A percentile compares a stretch with the other conserved stretches of the same genome.
Evolutionary conservation across 306 rosid species (phyloP).

Genomic region (Inga oerstediana): DNA sequence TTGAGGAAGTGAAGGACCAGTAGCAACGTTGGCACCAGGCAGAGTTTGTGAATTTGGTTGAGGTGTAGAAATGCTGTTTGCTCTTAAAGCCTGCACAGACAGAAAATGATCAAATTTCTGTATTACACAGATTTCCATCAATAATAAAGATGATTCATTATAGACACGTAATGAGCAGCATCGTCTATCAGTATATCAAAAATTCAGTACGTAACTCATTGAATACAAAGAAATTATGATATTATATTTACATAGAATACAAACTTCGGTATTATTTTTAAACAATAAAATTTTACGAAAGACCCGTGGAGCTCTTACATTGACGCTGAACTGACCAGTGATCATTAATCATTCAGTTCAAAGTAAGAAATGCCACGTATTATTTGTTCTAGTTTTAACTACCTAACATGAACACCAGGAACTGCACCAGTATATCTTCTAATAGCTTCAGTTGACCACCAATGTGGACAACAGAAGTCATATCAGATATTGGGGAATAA

Average conservation of each 20-base stretch:
- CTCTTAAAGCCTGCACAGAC: slow-evolving; percentile 70
- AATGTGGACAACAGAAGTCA: neutral
- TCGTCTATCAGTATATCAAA: neutral
- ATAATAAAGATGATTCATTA: neutral
- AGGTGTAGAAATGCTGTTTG: slow-evolving; percentile 64
- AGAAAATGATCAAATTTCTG: slow-evolving; percentile 26
- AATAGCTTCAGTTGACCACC: neutral
- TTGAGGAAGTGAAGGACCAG: slow-evolving; percentile 94
- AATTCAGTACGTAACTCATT: neutral
- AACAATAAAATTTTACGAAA: neutral
- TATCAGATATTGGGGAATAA: neutral
- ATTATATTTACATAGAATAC: neutral
- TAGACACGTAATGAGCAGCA: neutral
- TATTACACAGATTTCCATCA: slow-evolving; percentile 13
- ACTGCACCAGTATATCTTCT: neutral
- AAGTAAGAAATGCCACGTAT: neutral
- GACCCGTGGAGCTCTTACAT: neutral
- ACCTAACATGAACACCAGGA: neutral
- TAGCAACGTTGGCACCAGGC: slow-evolving; percentile 71
- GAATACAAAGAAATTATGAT: neutral
- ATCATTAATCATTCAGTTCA: neutral
- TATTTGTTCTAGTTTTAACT: neutral
- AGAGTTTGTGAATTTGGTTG: slow-evolving; percentile 71
- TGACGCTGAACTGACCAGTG: neutral
- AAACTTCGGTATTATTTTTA: neutral